These are phyloP conservation scores for Acanthamoeba royreba DNA, from an alignment of 208 protist species.

Conservation along the genomic window DNA sequence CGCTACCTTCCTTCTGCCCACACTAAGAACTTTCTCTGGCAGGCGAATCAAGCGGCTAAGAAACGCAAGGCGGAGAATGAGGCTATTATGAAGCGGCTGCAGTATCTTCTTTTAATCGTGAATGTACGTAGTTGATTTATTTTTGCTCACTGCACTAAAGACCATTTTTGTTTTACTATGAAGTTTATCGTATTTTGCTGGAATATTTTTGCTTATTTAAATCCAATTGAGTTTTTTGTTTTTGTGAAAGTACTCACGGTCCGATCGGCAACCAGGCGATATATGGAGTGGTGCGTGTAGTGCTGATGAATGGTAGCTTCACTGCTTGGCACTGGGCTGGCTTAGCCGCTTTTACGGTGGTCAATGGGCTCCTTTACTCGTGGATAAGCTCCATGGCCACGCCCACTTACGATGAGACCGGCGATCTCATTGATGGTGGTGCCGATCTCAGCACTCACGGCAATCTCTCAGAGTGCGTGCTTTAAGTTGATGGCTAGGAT, in stretches of 20 bases:
- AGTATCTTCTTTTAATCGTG: background rate
- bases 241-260: no score
- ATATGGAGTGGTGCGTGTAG: background rate
- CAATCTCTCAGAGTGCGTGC: conserved; percentile 33
- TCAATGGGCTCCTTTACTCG: background rate
- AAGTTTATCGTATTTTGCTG: background rate
- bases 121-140: conserved; percentile 1
- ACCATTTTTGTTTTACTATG: background rate
- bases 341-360: background rate
- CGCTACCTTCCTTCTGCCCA: no score
- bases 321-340: background rate
- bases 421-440: conserved; percentile 34
- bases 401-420: conserved; percentile 18
- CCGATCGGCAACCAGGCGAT: background rate
- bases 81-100: background rate
- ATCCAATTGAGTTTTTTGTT: no score
- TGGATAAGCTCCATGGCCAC: background rate
- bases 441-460: conserved; percentile 6
- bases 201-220: no score
- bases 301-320: background rate
- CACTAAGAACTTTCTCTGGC: no score
- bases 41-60: conserved; percentile 51
- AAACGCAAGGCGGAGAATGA: conserved; percentile 35
- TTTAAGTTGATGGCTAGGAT: no score
- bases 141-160: no score